Evolutionary conservation across 1,284 basidiomycete genomes (phyloP).

Genomic region (Hymenochaete sp.): DNA sequence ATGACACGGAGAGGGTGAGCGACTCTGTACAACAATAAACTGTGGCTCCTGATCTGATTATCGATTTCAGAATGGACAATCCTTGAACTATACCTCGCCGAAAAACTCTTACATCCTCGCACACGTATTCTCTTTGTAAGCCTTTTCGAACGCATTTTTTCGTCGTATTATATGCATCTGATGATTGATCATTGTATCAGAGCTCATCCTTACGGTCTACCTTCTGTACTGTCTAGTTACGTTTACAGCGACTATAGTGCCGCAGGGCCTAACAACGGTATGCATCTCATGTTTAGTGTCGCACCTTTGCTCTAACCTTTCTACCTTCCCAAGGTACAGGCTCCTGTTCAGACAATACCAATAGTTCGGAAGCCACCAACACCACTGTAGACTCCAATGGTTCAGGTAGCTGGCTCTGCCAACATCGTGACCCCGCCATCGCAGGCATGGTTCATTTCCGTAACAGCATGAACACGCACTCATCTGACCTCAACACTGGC

Average conservation of each 20-base stretch:
- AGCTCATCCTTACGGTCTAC: constrained; percentile 57
- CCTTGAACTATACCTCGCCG: constrained; percentile 50
- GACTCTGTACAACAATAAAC: neutral
- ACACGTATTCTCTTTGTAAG: constrained; percentile 49
- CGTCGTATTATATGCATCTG: neutral
- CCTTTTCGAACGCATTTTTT: neutral
- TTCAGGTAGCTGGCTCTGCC: constrained; percentile 49
- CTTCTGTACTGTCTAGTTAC: constrained; percentile 57
- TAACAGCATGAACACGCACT: constrained; percentile 36
- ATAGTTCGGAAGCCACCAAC: too few species aligned
- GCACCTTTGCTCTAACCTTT: neutral
- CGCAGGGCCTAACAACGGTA: constrained; percentile 47
- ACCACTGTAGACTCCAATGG: constrained; percentile 40
- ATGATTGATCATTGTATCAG: constrained; percentile 16
- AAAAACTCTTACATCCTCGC: constrained; percentile 56
- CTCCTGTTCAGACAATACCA: too few species aligned
- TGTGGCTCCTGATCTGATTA: neutral
- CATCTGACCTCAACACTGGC: neutral
- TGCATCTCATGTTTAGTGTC: constrained; percentile 5
- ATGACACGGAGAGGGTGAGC: constrained; percentile 59
- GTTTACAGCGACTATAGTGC: constrained; percentile 43
- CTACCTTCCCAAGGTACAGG: constrained; percentile 32
- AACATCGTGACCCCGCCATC: constrained; percentile 53
- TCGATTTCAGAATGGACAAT: constrained; percentile 36
- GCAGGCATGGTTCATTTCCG: constrained; percentile 56